Base-by-base conservation (phyloP, 257 asterid genomes). In the Solanum pimpinellifolium region DNA sequence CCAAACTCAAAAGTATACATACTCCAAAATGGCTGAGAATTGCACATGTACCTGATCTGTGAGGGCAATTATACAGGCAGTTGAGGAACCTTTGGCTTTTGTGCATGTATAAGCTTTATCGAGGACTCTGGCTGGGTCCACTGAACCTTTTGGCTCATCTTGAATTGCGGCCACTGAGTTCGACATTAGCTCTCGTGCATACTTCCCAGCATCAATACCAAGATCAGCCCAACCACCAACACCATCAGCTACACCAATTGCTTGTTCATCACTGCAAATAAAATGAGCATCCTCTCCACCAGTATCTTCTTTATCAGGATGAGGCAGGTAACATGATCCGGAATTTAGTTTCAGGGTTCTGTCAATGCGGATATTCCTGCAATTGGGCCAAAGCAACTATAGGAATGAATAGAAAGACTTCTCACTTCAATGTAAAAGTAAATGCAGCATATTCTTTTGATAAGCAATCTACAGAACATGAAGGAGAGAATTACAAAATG, bases 201-300 rank as follows among this genome's bases (percentile, higher is more conserved):
- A 97, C 80, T 65, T 88, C 74, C 99, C 98, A 7, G 98, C 93
- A 90, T 95, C 93, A 83, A 95, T 92, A 73, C 99, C 99, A 83
- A 91, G 89, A 91, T 95, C 98, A 20, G 98, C 98, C 99, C 99
- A 97, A 68, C 99, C 99, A 84, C 99, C 99, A 8, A 97, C 99
- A 69, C 98, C 99, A 93, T 97, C 99, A 84, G 99, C 99, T 69
- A 97, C 99, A 88, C 99, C 99, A 74, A 96, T 92, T 87, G 98
- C 98, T 84, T 94, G 96, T 87, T 93, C 91, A 72, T 93, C 95
- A 21, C 90, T 86, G 84, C 99, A 96, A 37, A 96, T 95, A 91
- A 96, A 96, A 90, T 96, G 99, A 88, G 99, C 99, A 90, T 95
- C 99, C 88, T 96, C 98, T 86, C 99, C 99, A 81, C 99, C 98